Evolutionary conservation across 495 filamentous ascomycete genomes (phyloP).

Genomic region (Aspergillus baeticus): DNA sequence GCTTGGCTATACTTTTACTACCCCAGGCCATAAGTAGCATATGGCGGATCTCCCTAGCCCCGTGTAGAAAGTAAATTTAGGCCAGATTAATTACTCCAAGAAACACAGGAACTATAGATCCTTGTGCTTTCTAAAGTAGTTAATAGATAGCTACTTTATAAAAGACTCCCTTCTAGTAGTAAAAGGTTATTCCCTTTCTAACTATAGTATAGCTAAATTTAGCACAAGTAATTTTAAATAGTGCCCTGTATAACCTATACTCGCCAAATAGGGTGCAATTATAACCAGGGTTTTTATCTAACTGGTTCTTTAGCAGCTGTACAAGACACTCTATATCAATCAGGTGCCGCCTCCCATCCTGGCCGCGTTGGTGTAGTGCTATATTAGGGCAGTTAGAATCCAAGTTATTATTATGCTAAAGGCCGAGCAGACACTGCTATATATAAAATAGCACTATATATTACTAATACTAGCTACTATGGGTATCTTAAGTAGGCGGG

Average conservation of each 20-base stretch:
- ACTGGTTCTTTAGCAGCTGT: conserved; percentile 21
- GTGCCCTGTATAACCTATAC: conserved; percentile 27
- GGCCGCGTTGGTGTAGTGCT: conserved; percentile 16
- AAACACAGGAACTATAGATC: conserved; percentile 38
- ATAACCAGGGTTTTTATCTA: conserved; percentile 30
- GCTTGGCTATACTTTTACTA: conserved; percentile 18
- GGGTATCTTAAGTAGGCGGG: not conserved
- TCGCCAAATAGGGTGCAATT: conserved; percentile 22
- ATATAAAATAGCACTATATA: conserved; percentile 31
- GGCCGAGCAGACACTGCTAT: conserved; percentile 39
- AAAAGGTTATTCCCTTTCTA: conserved; percentile 38
- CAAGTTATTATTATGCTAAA: conserved; percentile 28
- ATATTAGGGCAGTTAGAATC: conserved; percentile 40
- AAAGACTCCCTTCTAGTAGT: conserved; percentile 31
- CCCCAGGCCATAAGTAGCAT: conserved; percentile 49
- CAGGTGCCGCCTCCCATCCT: conserved; percentile 6
- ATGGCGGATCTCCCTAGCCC: conserved; percentile 40
- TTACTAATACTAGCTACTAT: not conserved
- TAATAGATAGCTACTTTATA: conserved; percentile 42
- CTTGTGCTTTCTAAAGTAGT: conserved; percentile 34
- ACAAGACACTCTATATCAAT: conserved; percentile 10
- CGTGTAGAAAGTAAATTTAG: conserved; percentile 32
- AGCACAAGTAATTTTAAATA: conserved; percentile 41
- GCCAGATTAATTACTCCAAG: conserved; percentile 42
- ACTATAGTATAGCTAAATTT: conserved; percentile 46